Base-by-base conservation (phyloP, 164 flowering plant genomes). In the Dillenia suffruticosa region DNA sequence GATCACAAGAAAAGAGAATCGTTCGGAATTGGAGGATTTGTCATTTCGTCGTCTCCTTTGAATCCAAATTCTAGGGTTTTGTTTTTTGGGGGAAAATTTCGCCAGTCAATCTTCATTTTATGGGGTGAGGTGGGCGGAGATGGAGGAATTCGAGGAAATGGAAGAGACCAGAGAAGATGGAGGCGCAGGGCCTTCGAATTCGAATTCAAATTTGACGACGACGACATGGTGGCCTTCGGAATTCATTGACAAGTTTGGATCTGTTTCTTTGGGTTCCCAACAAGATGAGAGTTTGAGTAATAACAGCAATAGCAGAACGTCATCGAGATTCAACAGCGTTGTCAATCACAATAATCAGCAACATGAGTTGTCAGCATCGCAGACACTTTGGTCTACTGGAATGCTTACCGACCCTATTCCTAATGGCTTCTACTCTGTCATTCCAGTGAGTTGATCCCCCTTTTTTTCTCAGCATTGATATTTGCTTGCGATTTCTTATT, bases 351-450 rank as follows among this genome's bases (percentile, higher is more conserved):
- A 68, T 44, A 53, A 43, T 69, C 84, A 77, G 61, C 76, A 78
- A 58, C 80, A 84, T 80, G 84, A 62, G 15, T 72, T 74, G 65
- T 74, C 85, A 32, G 96, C 94, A 54, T 90, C 96, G 50, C 87
- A 90, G 68, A 84, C 86, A 72, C 86, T 95, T 26, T 92, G 99
- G 97, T 77, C 68, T 49, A 88, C 86, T 56, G 97, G 97, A 66
- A 74, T 75, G 63, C 89, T 88, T 71, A 82, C 89, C 72, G 91
- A 83, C 55, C 80, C 80, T n/a, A 90, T 92, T 59, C 97, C 99
- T 22, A 79, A 88, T 85, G 97, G 99, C 51, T 94, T 94, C 76
- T 94, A 89, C 63, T 89, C 92, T 66, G 85, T 89, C 65, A 72
- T 85, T 68, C 90, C 89, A 70, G 97, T 94, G 72, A 87, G 97